Conservation (phyloP, 805 yeast genomes). For the Alloascoidea africana region DNA sequence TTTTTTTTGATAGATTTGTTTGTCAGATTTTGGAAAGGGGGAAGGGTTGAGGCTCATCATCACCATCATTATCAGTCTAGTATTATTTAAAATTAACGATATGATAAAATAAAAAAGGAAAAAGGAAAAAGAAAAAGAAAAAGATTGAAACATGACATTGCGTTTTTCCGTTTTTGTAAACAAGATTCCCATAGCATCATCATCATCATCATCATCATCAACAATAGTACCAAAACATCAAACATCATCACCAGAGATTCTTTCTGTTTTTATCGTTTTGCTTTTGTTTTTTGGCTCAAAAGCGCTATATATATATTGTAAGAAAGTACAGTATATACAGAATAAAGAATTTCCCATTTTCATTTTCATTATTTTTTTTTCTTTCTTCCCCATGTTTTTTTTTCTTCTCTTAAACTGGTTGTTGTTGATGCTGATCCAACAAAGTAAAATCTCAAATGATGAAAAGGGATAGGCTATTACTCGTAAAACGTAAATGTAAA, state of each 20-base stretch:
- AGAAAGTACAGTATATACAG: background rate
- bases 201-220: background rate
- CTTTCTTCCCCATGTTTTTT: background rate
- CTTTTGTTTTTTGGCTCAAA: too few relatives aligned
- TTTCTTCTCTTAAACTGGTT: background rate
- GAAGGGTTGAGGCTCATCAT: too few relatives aligned
- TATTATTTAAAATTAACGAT: background rate
- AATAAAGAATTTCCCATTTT: background rate
- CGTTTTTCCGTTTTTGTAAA: background rate
- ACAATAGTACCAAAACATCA: background rate
- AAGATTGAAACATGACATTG: background rate
- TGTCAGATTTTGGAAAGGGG: too few relatives aligned
- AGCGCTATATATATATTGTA: background rate
- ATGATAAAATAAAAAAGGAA: background rate
- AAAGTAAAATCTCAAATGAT: background rate
- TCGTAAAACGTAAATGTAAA: background rate
- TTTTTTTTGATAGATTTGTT: too few relatives aligned
- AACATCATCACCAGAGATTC: background rate
- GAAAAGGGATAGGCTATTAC: background rate
- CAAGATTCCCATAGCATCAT: background rate
- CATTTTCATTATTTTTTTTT: background rate
- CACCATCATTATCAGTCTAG: too few relatives aligned
- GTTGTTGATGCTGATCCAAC: background rate
- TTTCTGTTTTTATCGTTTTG: too few relatives aligned
- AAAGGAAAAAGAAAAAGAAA: conserved; percentile 1